Conservation (phyloP, 2,329 filamentous ascomycete species). For the Aspergillus jensenii region DNA sequence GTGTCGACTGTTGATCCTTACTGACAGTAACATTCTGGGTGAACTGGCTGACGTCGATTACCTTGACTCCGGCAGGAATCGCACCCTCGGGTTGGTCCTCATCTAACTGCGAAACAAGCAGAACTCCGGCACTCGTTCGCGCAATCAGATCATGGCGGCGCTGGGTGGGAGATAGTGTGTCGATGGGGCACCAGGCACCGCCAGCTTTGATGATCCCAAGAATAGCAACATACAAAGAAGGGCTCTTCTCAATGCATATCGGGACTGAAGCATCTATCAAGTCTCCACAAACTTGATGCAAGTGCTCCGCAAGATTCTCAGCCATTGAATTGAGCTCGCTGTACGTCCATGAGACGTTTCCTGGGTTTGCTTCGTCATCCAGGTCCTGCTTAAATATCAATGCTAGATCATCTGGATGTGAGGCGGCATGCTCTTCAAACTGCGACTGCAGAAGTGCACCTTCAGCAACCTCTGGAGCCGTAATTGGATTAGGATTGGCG, state of each 20-base stretch:
- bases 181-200: conserved; percentile 43
- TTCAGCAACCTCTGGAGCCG: conserved; percentile 11
- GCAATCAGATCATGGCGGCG: conserved; percentile 41
- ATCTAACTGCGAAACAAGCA: conserved; percentile 28
- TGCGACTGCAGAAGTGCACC: conserved; percentile 25
- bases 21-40: neutral
- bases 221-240: conserved; percentile 41
- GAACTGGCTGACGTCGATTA: conserved; percentile 31
- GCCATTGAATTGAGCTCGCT: conserved; percentile 36
- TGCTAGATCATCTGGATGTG: conserved; percentile 25
- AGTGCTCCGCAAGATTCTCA: conserved; percentile 30
- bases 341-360: conserved; percentile 33
- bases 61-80: conserved; percentile 26
- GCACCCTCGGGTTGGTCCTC: conserved; percentile 22
- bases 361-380: conserved; percentile 15
- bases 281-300: conserved; percentile 26
- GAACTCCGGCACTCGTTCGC: conserved; percentile 31
- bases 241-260: conserved; percentile 42
- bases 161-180: conserved; percentile 38
- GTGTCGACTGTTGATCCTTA: neutral
- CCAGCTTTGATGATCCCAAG: conserved; percentile 46
- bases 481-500: conserved; percentile 17
- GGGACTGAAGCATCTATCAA: conserved; percentile 30
- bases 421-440: conserved; percentile 29
- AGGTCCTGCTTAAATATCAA: conserved; percentile 31